Conservation (phyloP, 2,329 filamentous ascomycete species). For the Pseudomassariella vexata region DNA sequence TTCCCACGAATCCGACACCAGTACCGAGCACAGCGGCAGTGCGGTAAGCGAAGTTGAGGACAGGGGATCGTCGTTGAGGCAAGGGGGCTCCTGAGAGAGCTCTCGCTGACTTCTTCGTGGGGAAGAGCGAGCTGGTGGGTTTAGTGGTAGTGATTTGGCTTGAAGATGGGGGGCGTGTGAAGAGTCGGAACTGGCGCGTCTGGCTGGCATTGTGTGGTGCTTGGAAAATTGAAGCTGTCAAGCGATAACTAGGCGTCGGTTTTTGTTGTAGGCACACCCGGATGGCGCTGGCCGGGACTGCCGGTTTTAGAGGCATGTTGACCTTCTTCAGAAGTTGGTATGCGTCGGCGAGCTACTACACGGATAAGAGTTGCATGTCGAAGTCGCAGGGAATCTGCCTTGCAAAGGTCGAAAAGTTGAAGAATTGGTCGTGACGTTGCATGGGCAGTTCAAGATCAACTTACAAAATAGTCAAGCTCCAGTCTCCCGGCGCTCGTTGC, state of each 20-base stretch:
- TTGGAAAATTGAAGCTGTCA: not conserved
- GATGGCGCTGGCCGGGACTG: constrained; percentile 3
- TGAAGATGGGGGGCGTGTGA: not conserved
- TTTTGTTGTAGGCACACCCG: not conserved
- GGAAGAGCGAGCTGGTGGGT: constrained; percentile 16
- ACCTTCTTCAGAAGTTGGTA: too few relatives aligned
- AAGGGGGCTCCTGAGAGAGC: constrained; percentile 47
- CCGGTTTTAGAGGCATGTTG: constrained; percentile 5
- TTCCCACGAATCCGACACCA: constrained; percentile 64
- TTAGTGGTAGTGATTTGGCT: constrained; percentile 1
- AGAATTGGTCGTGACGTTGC: too few relatives aligned
- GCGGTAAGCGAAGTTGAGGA: constrained; percentile 59
- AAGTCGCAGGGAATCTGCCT: too few relatives aligned
- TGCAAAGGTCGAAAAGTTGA: too few relatives aligned
- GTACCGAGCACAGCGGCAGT: constrained; percentile 68
- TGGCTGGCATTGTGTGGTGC: not conserved
- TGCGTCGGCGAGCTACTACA: too few relatives aligned
- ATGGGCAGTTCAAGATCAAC: too few relatives aligned
- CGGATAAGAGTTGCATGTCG: too few relatives aligned
- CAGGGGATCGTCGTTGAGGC: constrained; percentile 39
- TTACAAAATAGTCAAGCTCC: too few relatives aligned
- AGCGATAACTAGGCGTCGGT: not conserved
- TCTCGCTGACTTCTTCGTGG: constrained; percentile 24
- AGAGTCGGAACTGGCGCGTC: constrained; percentile 1
- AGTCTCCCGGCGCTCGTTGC: too few relatives aligned